Conservation (phyloP, 768 basidiomycete species). For the Basidioascus undulatus region DNA sequence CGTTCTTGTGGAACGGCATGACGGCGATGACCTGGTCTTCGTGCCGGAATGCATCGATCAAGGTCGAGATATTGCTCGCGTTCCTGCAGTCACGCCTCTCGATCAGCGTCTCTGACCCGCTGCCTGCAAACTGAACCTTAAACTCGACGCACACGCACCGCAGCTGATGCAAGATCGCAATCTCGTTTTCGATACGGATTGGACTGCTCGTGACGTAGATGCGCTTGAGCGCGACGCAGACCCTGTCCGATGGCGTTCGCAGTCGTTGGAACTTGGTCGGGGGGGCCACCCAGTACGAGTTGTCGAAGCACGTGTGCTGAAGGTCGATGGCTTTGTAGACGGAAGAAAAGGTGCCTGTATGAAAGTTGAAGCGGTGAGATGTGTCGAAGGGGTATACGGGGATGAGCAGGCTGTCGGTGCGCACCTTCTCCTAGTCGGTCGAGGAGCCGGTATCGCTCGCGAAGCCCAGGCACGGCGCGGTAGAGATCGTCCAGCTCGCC, state of each 20-base stretch:
- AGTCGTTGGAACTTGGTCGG: neutral
- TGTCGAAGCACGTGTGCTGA: slow-evolving; percentile 30
- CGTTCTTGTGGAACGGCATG: slow-evolving; percentile 78
- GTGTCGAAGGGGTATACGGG: neutral
- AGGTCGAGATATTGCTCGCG: slow-evolving; percentile 51
- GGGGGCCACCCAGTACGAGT: slow-evolving; percentile 28
- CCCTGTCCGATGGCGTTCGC: slow-evolving; percentile 6
- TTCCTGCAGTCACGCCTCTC: too few species aligned
- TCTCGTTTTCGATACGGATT: slow-evolving; percentile 73
- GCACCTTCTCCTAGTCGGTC: slow-evolving; percentile 68
- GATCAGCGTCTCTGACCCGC: neutral
- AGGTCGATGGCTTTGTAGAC: slow-evolving; percentile 94
- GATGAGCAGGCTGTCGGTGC: slow-evolving; percentile 2
- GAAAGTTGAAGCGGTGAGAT: neutral
- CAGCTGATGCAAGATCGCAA: slow-evolving; percentile 57
- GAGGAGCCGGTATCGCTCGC: slow-evolving; percentile 44
- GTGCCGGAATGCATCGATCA: slow-evolving; percentile 81
- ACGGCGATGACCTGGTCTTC: slow-evolving; percentile 79
- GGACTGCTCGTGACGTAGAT: slow-evolving; percentile 94
- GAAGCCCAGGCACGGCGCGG: slow-evolving; percentile 38
- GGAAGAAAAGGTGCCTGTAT: slow-evolving; percentile 73
- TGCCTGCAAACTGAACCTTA: neutral
- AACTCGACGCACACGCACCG: slow-evolving; percentile 13
- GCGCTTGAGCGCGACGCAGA: slow-evolving; percentile 80
- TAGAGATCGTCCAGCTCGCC: slow-evolving; percentile 53